Evolutionary conservation across 2,329 filamentous ascomycete species (phyloP), one percentile per base, ranked within the genome.

Genomic region (Lecanicillium sp.): DNA sequence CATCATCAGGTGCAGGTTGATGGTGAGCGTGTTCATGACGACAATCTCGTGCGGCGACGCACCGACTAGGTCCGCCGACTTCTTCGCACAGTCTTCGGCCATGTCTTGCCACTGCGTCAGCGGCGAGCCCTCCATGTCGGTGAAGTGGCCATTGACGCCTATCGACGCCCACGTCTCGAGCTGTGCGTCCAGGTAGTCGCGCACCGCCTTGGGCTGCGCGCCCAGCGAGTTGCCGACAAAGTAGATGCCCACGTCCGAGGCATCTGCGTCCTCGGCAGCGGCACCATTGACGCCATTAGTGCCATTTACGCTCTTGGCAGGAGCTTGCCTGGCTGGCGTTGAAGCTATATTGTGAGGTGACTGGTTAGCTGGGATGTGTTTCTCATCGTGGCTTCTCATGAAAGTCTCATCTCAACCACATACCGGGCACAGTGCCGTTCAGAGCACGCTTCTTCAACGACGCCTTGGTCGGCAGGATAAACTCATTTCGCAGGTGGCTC

Each of bases 221-320:
- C 88, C 88, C 2, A 95, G 73, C 0, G 87, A 94, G 65, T 95
- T 94, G 41, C 89, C 89, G 48, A 87, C 90, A 46, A 96, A 79
- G 60, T 95, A 96, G 43, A 87, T 81, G 43, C 59, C 58, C 42
- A 55, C 51, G 33, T 60, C 49, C 5, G 50, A 62, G n/a, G 67
- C 53, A 2, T 59, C 53, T 12, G 52, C 51, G 15, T 47, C 50
- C 22, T 31, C 41, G 14, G 15, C n/a, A 15, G 35, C 36, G 13
- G 49, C 37, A 25, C 51, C 47, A 34, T 59, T 57, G 32, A 43
- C 41, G 43, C 44, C 45, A 22, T 46, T 49, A 29, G 9, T 31
- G 34, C 45, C 48, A 36, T 50, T 52, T 11, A 6, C 8, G 12
- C 22, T 33, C 22, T 36, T 34, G 20, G 9, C n/a, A 12, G 25